phyloP scores from a whole-genome alignment of 2,329 filamentous ascomycete species.

The Mariannaea elegans region DNA sequence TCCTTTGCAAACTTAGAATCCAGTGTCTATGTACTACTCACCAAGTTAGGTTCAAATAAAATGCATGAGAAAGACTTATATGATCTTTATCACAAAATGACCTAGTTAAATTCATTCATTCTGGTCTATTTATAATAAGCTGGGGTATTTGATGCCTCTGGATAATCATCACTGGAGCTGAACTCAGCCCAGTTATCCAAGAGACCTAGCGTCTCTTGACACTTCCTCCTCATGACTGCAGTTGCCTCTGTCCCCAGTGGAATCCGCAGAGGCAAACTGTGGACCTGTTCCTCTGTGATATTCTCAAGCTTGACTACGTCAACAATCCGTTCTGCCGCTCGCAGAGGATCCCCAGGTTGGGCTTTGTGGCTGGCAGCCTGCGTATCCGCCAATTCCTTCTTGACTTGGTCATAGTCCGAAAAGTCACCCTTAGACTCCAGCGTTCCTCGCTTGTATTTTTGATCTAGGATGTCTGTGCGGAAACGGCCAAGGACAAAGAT shows the following conservation, averaged over 20 bases:
- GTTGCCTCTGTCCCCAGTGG: neutral
- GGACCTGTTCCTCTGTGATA: neutral
- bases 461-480: conserved; percentile 1
- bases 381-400: neutral
- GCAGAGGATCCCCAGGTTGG: neutral
- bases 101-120: too few species aligned
- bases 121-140: too few species aligned
- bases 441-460: neutral
- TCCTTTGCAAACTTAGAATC: too few species aligned
- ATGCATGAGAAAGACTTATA: too few species aligned
- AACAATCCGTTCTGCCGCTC: neutral
- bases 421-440: neutral
- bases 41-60: too few species aligned
- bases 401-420: neutral
- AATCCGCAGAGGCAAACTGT: neutral
- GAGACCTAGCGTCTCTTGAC: neutral
- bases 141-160: too few species aligned
- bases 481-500: conserved; percentile 3
- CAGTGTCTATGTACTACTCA: too few species aligned
- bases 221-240: neutral
- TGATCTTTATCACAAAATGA: too few species aligned
- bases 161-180: neutral
- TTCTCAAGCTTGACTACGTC: conserved; percentile 3
- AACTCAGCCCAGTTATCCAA: neutral
- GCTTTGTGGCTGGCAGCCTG: neutral